Conservation (phyloP, 495 filamentous ascomycete species). For the Penicillium goetzii region DNA sequence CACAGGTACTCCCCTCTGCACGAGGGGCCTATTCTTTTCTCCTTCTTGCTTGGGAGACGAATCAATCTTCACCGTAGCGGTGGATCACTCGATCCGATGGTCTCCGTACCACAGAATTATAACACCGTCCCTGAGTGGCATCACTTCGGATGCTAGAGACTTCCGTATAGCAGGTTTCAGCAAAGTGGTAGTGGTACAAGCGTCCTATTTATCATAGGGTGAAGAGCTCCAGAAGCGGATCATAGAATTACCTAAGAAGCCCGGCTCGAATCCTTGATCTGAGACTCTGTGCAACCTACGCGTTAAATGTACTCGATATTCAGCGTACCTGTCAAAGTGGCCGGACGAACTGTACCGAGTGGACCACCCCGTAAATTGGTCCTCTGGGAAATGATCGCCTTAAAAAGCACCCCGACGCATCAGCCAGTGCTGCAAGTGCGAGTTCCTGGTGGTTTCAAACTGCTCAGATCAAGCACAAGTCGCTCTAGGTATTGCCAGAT, state of each 20-base stretch:
- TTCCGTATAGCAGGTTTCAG: neutral
- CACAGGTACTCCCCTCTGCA: neutral
- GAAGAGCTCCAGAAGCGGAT: too few relatives aligned
- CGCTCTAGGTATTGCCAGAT: neutral
- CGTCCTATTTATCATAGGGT: neutral
- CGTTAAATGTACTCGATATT: neutral
- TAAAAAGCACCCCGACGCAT: neutral
- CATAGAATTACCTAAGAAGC: too few relatives aligned
- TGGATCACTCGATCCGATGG: slow-evolving; percentile 12
- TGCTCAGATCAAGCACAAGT: neutral
- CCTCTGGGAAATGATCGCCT: slow-evolving; percentile 16
- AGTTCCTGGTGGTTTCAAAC: neutral
- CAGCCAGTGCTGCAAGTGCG: neutral
- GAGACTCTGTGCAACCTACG: neutral
- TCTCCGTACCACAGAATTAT: slow-evolving; percentile 7
- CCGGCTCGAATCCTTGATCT: neutral
- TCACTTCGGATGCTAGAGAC: slow-evolving; percentile 9
- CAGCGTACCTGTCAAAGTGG: neutral
- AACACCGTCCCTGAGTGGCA: slow-evolving; percentile 10
- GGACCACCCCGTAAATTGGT: slow-evolving; percentile 12
- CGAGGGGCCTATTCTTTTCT: neutral
- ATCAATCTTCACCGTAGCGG: slow-evolving; percentile 1
- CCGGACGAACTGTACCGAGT: slow-evolving; percentile 9
- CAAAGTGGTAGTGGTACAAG: neutral
- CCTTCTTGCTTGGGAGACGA: neutral